phyloP scores from a whole-genome alignment of 2,329 filamentous ascomycete species.

The Colletotrichum cordylinicola region DNA sequence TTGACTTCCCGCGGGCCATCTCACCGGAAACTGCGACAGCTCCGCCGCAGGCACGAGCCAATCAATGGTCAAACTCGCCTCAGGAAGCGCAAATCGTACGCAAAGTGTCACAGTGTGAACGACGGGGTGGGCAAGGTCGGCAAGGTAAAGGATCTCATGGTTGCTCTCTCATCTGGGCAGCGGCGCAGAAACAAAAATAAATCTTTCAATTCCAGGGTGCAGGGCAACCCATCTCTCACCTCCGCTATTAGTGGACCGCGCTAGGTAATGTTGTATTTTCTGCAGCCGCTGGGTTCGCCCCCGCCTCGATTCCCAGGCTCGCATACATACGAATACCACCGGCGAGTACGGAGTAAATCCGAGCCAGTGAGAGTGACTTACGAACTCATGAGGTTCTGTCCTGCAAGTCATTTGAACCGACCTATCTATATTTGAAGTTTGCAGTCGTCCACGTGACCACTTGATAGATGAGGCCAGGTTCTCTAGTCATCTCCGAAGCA shows the following conservation, averaged over 20 bases:
- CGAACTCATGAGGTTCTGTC: background rate
- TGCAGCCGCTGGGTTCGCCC: background rate
- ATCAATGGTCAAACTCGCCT: background rate
- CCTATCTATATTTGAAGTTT: background rate
- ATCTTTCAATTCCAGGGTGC: background rate
- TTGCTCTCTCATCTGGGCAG: background rate
- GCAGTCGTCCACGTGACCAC: background rate
- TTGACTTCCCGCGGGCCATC: background rate
- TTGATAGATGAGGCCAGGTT: background rate
- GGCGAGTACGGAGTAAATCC: background rate
- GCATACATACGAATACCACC: background rate
- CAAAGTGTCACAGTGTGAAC: background rate
- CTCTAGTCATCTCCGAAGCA: background rate
- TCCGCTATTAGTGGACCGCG: background rate
- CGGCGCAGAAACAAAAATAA: background rate
- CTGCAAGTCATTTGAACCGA: background rate
- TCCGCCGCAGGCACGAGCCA: background rate
- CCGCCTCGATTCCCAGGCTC: background rate
- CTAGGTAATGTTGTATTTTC: background rate
- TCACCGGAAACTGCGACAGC: background rate
- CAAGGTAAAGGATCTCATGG: background rate
- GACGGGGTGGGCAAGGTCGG: background rate
- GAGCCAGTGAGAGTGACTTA: background rate
- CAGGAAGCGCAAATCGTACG: background rate
- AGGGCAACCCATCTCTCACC: background rate